Percentiles rank a stretch among this genome's conserved stretches.
Evolutionary conservation across 768 basidiomycete species (phyloP).

Genomic region (Psilocybe tampanensis): DNA sequence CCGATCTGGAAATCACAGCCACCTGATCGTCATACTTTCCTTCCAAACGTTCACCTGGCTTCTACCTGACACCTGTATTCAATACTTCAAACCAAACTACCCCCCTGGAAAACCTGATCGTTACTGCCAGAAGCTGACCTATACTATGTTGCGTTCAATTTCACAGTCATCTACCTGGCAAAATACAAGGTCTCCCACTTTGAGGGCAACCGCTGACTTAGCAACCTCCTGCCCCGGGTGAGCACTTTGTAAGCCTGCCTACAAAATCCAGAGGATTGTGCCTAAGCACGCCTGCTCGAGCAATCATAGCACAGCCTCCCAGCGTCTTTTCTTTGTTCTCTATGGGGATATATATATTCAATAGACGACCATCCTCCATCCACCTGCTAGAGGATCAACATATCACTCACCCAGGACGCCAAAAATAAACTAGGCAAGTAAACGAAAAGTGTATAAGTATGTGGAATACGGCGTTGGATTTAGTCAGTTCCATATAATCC

Average conservation of each 20-base stretch:
- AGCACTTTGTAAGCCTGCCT: not conserved
- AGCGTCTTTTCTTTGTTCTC: not conserved
- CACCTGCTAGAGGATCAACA: not conserved
- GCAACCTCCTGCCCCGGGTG: conserved; percentile 1
- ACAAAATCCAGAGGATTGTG: not conserved
- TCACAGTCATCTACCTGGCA: not conserved
- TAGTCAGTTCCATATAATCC: not conserved
- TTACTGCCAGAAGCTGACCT: too few relatives aligned
- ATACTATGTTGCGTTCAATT: too few relatives aligned
- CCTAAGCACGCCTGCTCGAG: too few relatives aligned
- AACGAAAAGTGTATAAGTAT: not conserved
- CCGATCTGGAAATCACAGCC: too few relatives aligned
- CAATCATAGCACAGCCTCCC: not conserved
- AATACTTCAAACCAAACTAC: too few relatives aligned
- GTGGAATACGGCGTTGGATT: not conserved
- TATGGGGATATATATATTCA: not conserved
- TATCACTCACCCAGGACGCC: not conserved
- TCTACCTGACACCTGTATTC: too few relatives aligned
- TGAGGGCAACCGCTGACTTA: conserved; percentile 4
- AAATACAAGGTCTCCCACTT: not conserved
- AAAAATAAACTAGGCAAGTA: not conserved
- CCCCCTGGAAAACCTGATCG: too few relatives aligned
- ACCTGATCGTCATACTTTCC: too few relatives aligned
- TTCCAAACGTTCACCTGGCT: too few relatives aligned
- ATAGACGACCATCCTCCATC: not conserved